Conservation (phyloP, 106 monocot genomes). For the Cymbidium sinense region DNA sequence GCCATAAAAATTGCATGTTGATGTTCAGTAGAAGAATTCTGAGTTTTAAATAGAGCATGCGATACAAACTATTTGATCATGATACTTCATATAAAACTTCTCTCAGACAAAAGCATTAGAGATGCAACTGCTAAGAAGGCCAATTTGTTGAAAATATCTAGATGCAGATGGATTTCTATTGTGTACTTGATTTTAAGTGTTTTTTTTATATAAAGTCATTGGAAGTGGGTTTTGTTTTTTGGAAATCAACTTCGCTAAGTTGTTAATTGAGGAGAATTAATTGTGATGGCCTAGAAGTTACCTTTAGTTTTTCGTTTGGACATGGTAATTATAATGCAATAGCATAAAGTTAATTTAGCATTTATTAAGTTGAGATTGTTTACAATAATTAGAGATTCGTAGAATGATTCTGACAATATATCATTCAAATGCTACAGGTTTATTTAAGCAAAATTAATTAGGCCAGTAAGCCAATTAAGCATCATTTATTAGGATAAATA, state of each 20-base stretch:
- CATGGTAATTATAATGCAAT: no score
- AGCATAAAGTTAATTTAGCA: no score
- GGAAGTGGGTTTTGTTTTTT: not conserved
- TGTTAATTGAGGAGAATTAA: no score
- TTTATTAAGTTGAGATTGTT: no score
- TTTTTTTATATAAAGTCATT: not conserved
- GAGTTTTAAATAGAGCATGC: not conserved
- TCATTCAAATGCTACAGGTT: no score
- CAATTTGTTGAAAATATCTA: not conserved
- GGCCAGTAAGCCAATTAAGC: no score
- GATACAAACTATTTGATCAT: not conserved
- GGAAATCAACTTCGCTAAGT: not conserved
- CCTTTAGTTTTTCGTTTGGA: no score
- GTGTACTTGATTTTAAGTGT: not conserved
- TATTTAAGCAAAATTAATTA: no score
- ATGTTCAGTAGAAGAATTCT: not conserved
- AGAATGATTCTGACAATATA: no score
- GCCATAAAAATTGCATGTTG: not conserved
- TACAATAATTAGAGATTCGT: no score
- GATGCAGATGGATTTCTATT: not conserved
- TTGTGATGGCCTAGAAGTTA: no score
- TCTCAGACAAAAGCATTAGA: not conserved
- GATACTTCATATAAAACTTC: not conserved
- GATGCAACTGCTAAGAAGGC: not conserved
- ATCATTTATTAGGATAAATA: no score